A percentile compares a stretch with the other conserved stretches of the same genome.
phyloP scores from a whole-genome alignment of 345 rosid genomes.

The Fremontodendron californicum region DNA sequence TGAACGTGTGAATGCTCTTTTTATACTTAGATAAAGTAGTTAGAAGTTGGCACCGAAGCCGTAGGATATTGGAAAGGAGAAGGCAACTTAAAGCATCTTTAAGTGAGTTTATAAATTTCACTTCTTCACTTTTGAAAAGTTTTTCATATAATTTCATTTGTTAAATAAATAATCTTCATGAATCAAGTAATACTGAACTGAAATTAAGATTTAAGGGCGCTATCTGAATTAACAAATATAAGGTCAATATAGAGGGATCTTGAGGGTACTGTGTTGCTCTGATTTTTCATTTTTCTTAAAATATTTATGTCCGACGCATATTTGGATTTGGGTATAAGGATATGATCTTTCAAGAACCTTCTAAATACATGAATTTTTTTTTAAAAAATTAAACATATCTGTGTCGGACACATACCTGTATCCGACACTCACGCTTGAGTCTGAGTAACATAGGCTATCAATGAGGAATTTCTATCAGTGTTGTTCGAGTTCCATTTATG shows the following conservation, averaged over 20 bases:
- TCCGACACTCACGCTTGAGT: too few species aligned
- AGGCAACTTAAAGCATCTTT: neutral
- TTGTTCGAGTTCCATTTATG: neutral
- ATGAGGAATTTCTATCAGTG: neutral
- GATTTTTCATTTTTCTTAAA: too few species aligned
- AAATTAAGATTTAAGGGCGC: neutral
- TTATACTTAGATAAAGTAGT: neutral
- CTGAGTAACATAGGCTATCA: too few species aligned
- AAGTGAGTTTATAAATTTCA: neutral
- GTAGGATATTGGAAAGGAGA: neutral
- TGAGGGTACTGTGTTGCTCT: too few species aligned
- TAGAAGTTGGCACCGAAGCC: neutral
- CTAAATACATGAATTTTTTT: too few species aligned
- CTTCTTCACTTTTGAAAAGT: neutral
- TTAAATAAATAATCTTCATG: neutral
- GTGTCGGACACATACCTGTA: too few species aligned
- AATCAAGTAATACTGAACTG: too few species aligned
- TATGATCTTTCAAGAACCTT: too few species aligned
- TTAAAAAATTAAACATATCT: too few species aligned
- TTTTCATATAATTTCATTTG: neutral
- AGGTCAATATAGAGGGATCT: neutral
- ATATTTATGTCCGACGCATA: too few species aligned
- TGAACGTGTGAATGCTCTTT: neutral
- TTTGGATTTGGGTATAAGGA: too few species aligned
- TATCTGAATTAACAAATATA: neutral